Evolutionary conservation across 208 protist species (phyloP).

Genomic region (Leishmania braziliensis): DNA sequence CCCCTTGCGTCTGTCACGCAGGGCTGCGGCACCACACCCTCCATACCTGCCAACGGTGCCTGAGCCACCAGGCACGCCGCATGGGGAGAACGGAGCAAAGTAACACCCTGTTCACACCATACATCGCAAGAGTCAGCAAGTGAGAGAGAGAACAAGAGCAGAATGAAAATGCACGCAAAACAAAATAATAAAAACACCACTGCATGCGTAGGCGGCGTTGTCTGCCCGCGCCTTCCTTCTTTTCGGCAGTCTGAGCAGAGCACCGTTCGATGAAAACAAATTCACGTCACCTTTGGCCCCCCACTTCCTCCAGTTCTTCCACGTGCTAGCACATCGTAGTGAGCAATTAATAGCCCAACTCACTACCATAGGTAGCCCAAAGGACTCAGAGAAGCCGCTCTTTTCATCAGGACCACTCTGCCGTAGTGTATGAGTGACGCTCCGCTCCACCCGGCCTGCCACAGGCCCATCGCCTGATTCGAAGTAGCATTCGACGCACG

Average conservation of each 20-base stretch:
- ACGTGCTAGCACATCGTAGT: background rate
- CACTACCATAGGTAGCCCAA: background rate
- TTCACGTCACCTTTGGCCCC: background rate
- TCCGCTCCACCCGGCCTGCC: too few relatives aligned
- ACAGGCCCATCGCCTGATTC: background rate
- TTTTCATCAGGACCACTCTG: too few relatives aligned
- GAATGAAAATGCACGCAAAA: background rate
- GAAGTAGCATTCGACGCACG: background rate
- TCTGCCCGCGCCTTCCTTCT: background rate
- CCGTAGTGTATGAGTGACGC: too few relatives aligned
- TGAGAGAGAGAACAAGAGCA: background rate
- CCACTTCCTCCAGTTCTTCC: background rate
- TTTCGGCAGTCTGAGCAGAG: too few relatives aligned
- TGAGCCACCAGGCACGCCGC: too few relatives aligned
- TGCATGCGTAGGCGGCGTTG: background rate
- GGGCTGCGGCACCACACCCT: background rate
- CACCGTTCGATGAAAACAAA: too few relatives aligned
- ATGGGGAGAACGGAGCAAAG: background rate
- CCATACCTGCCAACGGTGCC: too few relatives aligned
- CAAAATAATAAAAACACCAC: background rate
- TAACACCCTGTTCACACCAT: background rate
- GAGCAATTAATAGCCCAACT: conserved; percentile 24
- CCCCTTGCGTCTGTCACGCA: background rate
- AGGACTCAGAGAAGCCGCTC: background rate
- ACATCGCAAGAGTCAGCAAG: background rate